A percentile compares a stretch with the other conserved stretches of the same genome.
Conservation (phyloP, 2,329 filamentous ascomycete genomes). For the Phoma herbarum region DNA sequence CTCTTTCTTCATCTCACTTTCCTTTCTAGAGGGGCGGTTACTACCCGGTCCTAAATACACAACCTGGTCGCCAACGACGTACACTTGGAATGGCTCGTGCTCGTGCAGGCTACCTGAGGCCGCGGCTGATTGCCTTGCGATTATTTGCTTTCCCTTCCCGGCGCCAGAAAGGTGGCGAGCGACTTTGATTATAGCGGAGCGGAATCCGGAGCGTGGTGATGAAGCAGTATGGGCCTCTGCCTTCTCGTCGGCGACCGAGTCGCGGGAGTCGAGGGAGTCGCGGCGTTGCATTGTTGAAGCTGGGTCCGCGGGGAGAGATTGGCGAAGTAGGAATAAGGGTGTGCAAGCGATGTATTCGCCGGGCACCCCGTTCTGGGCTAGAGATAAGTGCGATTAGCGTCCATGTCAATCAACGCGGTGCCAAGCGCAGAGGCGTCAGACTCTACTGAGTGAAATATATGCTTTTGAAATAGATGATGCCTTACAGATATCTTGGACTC, state of each 20-base stretch:
- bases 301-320: neutral
- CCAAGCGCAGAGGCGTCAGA: no score
- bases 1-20: neutral
- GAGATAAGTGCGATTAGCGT: constrained; percentile 5
- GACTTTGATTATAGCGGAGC: neutral
- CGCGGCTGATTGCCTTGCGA: neutral
- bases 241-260: constrained; percentile 7
- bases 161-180: neutral
- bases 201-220: neutral
- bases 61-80: neutral
- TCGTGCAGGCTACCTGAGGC: neutral
- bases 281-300: neutral
- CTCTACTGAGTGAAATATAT: neutral
- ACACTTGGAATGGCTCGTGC: constrained; percentile 2
- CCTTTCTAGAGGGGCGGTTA: neutral
- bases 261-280: constrained; percentile 1
- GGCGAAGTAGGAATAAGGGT: neutral
- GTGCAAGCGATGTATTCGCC: neutral
- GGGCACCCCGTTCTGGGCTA: neutral
- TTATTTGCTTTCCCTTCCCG: neutral
- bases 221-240: neutral
- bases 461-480: neutral
- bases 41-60: neutral
- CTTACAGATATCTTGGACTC: neutral
- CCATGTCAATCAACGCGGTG: neutral